Base-by-base conservation (phyloP, 1,284 basidiomycete genomes). In the Leccinum solheimii region DNA sequence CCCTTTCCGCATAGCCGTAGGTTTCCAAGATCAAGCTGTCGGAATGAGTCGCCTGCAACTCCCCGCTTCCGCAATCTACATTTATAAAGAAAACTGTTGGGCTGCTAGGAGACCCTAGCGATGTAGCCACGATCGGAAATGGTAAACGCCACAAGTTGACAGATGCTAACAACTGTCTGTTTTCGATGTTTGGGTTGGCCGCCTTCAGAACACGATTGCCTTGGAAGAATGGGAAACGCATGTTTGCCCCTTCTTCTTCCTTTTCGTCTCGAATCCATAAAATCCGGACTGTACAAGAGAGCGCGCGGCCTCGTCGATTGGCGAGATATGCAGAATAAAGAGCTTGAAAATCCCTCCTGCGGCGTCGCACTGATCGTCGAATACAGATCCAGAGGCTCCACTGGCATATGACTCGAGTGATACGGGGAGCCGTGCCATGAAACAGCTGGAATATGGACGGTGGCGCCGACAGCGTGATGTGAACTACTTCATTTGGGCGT, bases 291-390 rank as follows among this genome's bases (percentile, higher is more conserved):
- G 57, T 26, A 21, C 3, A 48, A 48, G 11, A 45, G 21, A 23
- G 45, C 13, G 13, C 45, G 8, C 21, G 21, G 3, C 10, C 13
- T n/a, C 34, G 40, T 50, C 54, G 59, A 60, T 66, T 57, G 59
- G 32, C 52, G 61, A 32, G 60, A 61, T 55, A 60, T 48, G 45
- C 13, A 23, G 21, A 48, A 48, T 14, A 11, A 48, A 21, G 45
- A 34, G 27, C 49, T 21, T 50, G 5, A 43, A 55, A 60, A 54
- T 53, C 57, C 50, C 16, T 16, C 54, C 34, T 34, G 58, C n/a
- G 27, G 62, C 48, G 43, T 55, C 40, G 36, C 57, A 43, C 38
- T 69, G 60, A 68, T 68, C 57, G 52, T 56, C 14, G n/a, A 52
- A 19, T 13, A n/a, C 19, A 49, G 23, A 19, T 45, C 11, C 43